Conservation (phyloP, 2,329 filamentous ascomycete species). For the Fusarium tjaetaba region DNA sequence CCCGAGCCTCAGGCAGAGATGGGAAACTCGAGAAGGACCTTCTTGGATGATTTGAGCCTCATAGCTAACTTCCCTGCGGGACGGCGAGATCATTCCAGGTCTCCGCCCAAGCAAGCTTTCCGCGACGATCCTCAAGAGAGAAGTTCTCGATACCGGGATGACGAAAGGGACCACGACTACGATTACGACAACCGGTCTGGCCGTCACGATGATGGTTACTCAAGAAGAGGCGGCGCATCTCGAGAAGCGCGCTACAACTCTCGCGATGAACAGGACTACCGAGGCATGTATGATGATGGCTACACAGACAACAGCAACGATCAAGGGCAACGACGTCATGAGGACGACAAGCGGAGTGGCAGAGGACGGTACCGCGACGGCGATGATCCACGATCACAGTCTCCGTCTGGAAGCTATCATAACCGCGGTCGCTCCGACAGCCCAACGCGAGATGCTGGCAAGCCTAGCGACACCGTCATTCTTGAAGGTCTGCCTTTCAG, state of each 20-base stretch:
- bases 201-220: conserved; percentile 44
- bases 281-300: conserved; percentile 53
- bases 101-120: conserved; percentile 53
- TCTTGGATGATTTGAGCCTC: conserved; percentile 48
- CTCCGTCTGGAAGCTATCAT: conserved; percentile 40
- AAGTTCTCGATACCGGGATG: conserved; percentile 40
- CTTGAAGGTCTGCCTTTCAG: conserved; percentile 63
- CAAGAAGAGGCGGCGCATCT: conserved; percentile 35
- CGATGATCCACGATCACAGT: conserved; percentile 38
- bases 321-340: conserved; percentile 36
- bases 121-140: conserved; percentile 49
- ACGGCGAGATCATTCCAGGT: conserved; percentile 56
- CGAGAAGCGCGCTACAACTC: conserved; percentile 42
- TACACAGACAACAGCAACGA: conserved; percentile 44
- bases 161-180: conserved; percentile 37
- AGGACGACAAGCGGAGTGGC: conserved; percentile 32
- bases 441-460: conserved; percentile 51
- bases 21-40: conserved; percentile 40
- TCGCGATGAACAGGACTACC: conserved; percentile 48
- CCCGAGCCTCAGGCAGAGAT: conserved; percentile 46
- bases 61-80: conserved; percentile 58
- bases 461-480: conserved; percentile 62
- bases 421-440: conserved; percentile 50
- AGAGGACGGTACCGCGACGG: conserved; percentile 34
- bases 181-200: conserved; percentile 40